A percentile compares a stretch with the other conserved stretches of the same genome.
Evolutionary conservation across 176 grass and related monocot species (phyloP).

Genomic region (bread wheat (Triticum aestivum)): IWGSC_CS_RefSeq_v2.1 NC_057801.1:61274696-61275195

Average conservation of each 20-base stretch:
- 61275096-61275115: neutral
- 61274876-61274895: neutral
- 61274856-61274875: neutral
- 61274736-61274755: slow-evolving; percentile 34
- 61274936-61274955: slow-evolving; percentile 43
- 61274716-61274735: neutral
- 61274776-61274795: slow-evolving; percentile 49
- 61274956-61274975: slow-evolving; percentile 21
- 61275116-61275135: neutral
- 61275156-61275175: neutral
- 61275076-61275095: neutral
- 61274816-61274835: neutral
- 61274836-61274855: neutral
- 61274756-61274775: slow-evolving; percentile 45
- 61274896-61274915: slow-evolving; percentile 31
- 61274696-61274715: slow-evolving; percentile 65
- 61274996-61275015: neutral
- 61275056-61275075: neutral
- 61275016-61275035: neutral
- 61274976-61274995: neutral
- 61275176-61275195: slow-evolving; percentile 16
- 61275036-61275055: neutral
- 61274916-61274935: slow-evolving; percentile 32
- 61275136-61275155: neutral
- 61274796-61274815: slow-evolving; percentile 58